Percentiles rank a stretch among this genome's conserved stretches.
Evolutionary conservation across 2,329 filamentous ascomycete species (phyloP).

Genomic region (Cladosporium oxysporum): DNA sequence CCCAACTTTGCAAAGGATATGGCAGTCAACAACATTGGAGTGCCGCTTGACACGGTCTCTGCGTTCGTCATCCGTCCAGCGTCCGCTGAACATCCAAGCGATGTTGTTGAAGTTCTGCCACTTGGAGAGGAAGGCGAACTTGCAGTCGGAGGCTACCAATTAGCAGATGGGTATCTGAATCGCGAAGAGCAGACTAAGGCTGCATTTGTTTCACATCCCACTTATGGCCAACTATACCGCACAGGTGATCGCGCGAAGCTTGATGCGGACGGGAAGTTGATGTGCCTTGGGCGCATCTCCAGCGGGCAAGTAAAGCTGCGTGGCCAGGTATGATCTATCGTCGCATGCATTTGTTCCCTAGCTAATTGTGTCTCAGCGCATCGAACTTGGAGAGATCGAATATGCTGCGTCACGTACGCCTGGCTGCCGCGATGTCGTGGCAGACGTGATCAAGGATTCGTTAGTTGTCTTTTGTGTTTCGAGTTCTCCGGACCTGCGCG

Average conservation of each 20-base stretch:
- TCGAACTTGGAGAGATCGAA: conserved; percentile 63
- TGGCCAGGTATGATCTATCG: conserved; percentile 73
- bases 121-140: conserved; percentile 74
- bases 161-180: conserved; percentile 81
- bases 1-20: conserved; percentile 59
- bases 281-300: conserved; percentile 78
- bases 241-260: conserved; percentile 83
- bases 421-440: conserved; percentile 66
- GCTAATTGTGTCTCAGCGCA: conserved; percentile 51
- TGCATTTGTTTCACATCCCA: conserved; percentile 67
- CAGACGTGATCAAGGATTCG: conserved; percentile 65
- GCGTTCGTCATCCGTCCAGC: conserved; percentile 65
- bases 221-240: conserved; percentile 72
- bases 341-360: conserved; percentile 28
- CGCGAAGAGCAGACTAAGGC: conserved; percentile 70
- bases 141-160: conserved; percentile 75
- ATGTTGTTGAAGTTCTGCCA: conserved; percentile 55
- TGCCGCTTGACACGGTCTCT: conserved; percentile 79
- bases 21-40: conserved; percentile 69
- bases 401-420: conserved; percentile 63
- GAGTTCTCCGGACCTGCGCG: conserved; percentile 43
- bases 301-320: conserved; percentile 84
- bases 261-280: conserved; percentile 66
- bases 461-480: conserved; percentile 75
- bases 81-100: conserved; percentile 15